Evolutionary conservation across 768 basidiomycete genomes (phyloP).

Genomic region (Cystobasidiopsis lactophilus): DNA sequence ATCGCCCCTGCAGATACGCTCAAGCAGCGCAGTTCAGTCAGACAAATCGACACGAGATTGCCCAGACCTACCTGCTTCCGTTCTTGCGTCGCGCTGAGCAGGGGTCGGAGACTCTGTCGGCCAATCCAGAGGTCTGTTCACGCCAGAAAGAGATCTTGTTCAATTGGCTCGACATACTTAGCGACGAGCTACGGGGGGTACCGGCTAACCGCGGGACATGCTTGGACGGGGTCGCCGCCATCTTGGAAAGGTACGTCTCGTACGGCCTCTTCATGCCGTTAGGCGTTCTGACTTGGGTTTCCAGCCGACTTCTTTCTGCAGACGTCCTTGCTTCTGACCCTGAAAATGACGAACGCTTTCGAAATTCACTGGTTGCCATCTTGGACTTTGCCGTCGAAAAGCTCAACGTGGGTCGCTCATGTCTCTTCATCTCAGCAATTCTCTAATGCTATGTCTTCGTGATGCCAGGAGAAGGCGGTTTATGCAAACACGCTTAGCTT

Average conservation of each 20-base stretch:
- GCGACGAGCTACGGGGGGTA: constrained; percentile 24
- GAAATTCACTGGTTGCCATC: constrained; percentile 22
- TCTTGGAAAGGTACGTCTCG: constrained; percentile 25
- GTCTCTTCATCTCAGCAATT: not conserved
- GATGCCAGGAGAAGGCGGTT: constrained; percentile 18
- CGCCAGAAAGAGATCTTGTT: constrained; percentile 22
- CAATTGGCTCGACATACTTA: constrained; percentile 21
- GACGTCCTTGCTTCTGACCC: constrained; percentile 19
- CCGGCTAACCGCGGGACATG: constrained; percentile 28
- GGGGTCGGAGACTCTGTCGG: constrained; percentile 15
- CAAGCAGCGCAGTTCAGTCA: not conserved
- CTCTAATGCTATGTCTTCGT: rapidly evolving
- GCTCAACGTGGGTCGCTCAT: constrained; percentile 26
- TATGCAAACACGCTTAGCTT: constrained; percentile 31
- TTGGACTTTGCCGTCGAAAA: constrained; percentile 28
- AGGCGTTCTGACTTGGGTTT: no score
- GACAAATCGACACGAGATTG: constrained; percentile 21
- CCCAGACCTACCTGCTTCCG: constrained; percentile 23
- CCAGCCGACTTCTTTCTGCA: constrained; percentile 24
- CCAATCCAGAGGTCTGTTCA: constrained; percentile 11
- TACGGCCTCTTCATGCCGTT: not conserved
- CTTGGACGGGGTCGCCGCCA: constrained; percentile 26
- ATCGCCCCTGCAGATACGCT: no score
- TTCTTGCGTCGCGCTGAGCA: constrained; percentile 24
- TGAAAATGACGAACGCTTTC: constrained; percentile 20